These are phyloP conservation scores for Polyporus arcularius DNA, from an alignment of 768 basidiomycete species.

Conservation along the genomic window DNA sequence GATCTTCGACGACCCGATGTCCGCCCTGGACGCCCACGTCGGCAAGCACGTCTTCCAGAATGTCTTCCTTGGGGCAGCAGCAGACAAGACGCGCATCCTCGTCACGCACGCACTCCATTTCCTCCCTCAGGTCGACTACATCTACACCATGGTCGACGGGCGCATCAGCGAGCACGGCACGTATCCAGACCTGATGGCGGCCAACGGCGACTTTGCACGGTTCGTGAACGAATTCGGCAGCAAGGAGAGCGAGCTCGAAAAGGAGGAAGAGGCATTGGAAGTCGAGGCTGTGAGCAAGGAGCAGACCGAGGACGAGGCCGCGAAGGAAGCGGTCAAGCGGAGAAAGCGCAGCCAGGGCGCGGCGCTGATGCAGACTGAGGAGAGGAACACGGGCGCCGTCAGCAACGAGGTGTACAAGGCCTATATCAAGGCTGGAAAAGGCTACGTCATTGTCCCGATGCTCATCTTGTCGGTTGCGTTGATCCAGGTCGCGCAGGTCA, in stretches of 20 bases:
- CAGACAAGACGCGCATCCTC: slow-evolving; percentile 79
- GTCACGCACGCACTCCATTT: slow-evolving; percentile 94
- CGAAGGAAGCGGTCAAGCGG: slow-evolving; percentile 34
- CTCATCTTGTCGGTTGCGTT: slow-evolving; percentile 61
- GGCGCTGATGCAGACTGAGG: slow-evolving; percentile 80
- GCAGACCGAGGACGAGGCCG: slow-evolving; percentile 33
- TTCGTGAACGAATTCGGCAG: slow-evolving; percentile 79
- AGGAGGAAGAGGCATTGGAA: slow-evolving; percentile 43
- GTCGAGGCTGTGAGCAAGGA: slow-evolving; percentile 35
- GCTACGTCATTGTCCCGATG: slow-evolving; percentile 62
- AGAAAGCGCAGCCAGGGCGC: slow-evolving; percentile 45
- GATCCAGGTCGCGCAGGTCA: slow-evolving; percentile 68
- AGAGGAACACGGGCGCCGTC: slow-evolving; percentile 78
- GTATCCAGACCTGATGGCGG: slow-evolving; percentile 67
- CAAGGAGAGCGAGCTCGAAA: slow-evolving; percentile 56
- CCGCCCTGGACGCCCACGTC: slow-evolving; percentile 92
- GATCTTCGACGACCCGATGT: slow-evolving; percentile 87
- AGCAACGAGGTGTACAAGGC: slow-evolving; percentile 51
- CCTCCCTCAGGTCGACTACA: slow-evolving; percentile 84
- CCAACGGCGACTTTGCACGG: slow-evolving; percentile 64
- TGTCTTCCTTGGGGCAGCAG: slow-evolving; percentile 63
- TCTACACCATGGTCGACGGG: slow-evolving; percentile 78
- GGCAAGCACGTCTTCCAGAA: slow-evolving; percentile 87
- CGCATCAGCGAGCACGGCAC: slow-evolving; percentile 79
- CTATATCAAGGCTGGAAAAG: slow-evolving; percentile 74